Conservation (phyloP, 352 stramenopile genomes). For the Elongisporangium anandrum region DNA sequence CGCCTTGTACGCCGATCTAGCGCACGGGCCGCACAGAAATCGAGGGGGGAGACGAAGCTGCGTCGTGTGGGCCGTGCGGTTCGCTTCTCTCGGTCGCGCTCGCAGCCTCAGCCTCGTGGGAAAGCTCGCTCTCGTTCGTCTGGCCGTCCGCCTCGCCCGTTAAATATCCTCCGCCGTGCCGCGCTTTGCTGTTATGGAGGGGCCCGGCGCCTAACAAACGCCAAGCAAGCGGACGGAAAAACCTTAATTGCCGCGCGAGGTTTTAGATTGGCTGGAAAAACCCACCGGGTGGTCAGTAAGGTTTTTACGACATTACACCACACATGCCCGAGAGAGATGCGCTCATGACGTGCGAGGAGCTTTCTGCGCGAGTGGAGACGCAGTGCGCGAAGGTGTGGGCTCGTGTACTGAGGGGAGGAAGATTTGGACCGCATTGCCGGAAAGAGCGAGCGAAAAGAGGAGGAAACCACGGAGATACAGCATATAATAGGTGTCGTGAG, state of each 20-base stretch:
- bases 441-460: not conserved
- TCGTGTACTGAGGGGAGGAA: not conserved
- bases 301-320: not conserved
- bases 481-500: no score
- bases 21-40: not conserved
- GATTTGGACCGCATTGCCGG: not conserved
- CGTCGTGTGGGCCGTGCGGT: not conserved
- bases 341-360: not conserved
- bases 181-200: constrained; percentile 3
- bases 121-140: not conserved
- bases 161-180: not conserved
- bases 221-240: not conserved
- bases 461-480: not conserved
- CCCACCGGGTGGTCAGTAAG: not conserved
- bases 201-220: not conserved
- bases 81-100: not conserved
- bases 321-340: not conserved
- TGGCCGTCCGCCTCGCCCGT: not conserved
- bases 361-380: not conserved
- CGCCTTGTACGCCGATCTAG: not conserved
- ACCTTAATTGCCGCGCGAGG: constrained; percentile 2
- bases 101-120: not conserved
- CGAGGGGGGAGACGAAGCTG: not conserved
- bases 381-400: not conserved
- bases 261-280: constrained; percentile 2